Base-by-base conservation (phyloP, 78 protist species). In the Emiliania huxleyi region DNA sequence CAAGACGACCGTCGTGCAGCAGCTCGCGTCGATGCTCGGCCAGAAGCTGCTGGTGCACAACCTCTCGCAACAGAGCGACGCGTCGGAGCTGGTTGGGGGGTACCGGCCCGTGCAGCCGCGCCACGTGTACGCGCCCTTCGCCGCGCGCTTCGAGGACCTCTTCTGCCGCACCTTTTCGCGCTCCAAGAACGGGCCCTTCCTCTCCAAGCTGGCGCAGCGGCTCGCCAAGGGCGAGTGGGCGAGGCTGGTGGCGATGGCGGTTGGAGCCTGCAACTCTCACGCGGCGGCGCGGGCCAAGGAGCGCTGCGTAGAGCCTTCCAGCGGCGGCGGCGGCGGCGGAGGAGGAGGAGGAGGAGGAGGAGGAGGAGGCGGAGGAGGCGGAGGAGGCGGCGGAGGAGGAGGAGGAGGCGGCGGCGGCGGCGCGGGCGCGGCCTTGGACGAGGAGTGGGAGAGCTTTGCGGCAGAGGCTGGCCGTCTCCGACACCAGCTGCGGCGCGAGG, bases 41-140 rank as follows among this genome's bases (percentile, higher is more conserved):
- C 81, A 79, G 83, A 92, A 45, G 71, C 94, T 98, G 49, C 92
- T 95, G 38, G 96, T 96, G 12, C 90, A 96, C 93, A 99, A 99
- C 96, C 94, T 99, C 89, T 95, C 91, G 87, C 98, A 97, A 94
- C 99, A 99, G 96, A 94, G 97, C 11, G 99, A 98, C 40, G 40
- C 96, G 40, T 4, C 97, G 5, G 99, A 99, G 52, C 91, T 99
- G 26, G 89, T 99, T n/a, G 99, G 99, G 55, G 99, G 99, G 21
- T 99, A 96, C 90, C 93, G 94, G 42, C 99, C 99, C 38, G 98
- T 97, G 1, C 98, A 98, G 73, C 89, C 96, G 95, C 89, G 97
- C 35, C 37, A 62, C 26, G 44, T 97, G 2, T 90, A 93, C 42
- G 38, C 35, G 2, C 98, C 98, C 38, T 90, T 98, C 44, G 38